Evolutionary conservation across 192 early-diverging fungal genomes (phyloP), one percentile per base, ranked within the genome.

Genomic region (Backusella australiensis): DNA sequence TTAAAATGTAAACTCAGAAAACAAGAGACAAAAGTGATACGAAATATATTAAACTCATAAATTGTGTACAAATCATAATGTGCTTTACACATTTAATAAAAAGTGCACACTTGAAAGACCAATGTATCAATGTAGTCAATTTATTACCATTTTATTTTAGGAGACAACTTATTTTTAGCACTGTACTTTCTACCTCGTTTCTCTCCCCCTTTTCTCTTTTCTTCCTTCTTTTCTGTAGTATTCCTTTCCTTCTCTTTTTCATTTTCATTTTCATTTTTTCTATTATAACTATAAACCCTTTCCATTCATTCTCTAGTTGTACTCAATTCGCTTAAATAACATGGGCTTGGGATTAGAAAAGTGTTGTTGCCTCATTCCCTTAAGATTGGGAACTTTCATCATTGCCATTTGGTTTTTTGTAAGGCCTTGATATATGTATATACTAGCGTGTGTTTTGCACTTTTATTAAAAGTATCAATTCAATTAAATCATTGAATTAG

Each of bases 321-420:
- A 26, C 19, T 11, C 19, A 5, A 1, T 63, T 63, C 4, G 56
- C 56, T 63, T 21, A 69, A n/a, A 69, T 46, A 71, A 44, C 23
- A 70, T 78, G 73, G 49, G 69, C 4, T 36, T 79, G 34, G 75
- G 77, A 44, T 46, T 83, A 29, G 82, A 83, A 69, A 79, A 77
- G 67, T 83, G 82, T 29, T 83, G 82, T 59, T 76, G 82, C 17
- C 68, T 78, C 72, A 83, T 83, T 65, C 82, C 82, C 42, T 49
- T 83, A n/a, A 49, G 82, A 42, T 67, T 78, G n/a, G 82, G 78
- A 17, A 77, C 78, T 23, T 83, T 83, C 68, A 77, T 83, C 38
- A 77, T 83, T 53, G 78, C 82, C 19, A 41, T 80, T 35, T 79
- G 78, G 75, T 80, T 83, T 59, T 72, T 75, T 52, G 82, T 83